Conservation (phyloP, 257 asterid species). For the Nicotiana noctiflora region DNA sequence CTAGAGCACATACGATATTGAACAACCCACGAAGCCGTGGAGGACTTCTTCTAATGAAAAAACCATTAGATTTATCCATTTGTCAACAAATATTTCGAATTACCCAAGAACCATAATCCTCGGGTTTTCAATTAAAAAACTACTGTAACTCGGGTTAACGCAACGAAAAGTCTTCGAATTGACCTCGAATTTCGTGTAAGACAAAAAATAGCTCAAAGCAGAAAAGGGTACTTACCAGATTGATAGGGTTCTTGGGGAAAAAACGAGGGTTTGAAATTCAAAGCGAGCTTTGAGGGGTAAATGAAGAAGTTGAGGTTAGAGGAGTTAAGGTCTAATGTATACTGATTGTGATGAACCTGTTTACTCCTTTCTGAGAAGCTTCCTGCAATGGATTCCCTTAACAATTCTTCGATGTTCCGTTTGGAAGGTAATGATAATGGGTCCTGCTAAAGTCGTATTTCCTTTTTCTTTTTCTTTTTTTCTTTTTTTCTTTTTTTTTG, state of each 20-base stretch:
- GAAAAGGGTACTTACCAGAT: neutral
- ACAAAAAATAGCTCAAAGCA: neutral
- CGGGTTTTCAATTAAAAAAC: neutral
- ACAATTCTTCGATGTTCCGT: neutral
- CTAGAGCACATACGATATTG: conserved; percentile 47
- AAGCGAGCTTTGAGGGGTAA: neutral
- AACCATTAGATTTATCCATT: conserved; percentile 34
- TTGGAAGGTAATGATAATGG: neutral
- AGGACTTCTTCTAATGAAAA: conserved; percentile 28
- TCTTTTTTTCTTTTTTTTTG: too few relatives aligned
- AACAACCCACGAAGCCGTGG: conserved; percentile 48
- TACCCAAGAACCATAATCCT: conserved; percentile 6
- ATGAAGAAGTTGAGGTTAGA: neutral
- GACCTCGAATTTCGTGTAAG: neutral
- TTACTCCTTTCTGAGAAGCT: neutral
- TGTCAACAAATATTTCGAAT: neutral
- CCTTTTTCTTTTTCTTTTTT: neutral
- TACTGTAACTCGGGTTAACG: neutral
- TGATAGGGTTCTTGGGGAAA: neutral
- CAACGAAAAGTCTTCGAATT: neutral
- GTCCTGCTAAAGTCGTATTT: neutral
- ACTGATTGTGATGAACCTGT: neutral
- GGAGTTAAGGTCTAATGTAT: neutral
- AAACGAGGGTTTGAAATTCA: neutral
- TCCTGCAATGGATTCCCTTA: neutral